A percentile compares a stretch with the other conserved stretches of the same genome.
Evolutionary conservation across 176 grass and related monocot genomes (phyloP).

Genomic region (Triticum aestivum): DNA sequence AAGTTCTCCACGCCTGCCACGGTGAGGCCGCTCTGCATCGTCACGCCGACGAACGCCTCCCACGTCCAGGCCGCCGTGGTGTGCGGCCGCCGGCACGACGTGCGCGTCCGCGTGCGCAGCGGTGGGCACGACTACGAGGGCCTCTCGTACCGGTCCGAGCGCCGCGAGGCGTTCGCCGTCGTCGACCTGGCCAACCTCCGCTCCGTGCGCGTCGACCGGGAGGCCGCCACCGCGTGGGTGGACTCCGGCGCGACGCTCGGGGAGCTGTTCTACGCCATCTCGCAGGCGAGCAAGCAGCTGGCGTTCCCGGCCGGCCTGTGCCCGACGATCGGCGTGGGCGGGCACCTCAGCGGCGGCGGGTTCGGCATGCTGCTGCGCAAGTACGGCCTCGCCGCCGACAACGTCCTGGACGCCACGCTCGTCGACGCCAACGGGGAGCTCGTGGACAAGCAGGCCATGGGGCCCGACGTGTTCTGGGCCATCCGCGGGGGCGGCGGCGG

Average conservation of each 20-base stretch:
- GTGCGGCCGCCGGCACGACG: conserved; percentile 35
- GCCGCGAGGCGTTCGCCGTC: conserved; percentile 38
- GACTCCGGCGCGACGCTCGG: conserved; percentile 56
- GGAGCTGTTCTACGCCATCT: conserved; percentile 59
- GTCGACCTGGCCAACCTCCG: conserved; percentile 44
- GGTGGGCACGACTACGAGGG: conserved; percentile 84
- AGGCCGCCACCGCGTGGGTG: conserved; percentile 42
- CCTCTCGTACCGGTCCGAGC: conserved; percentile 48
- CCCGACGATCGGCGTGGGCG: conserved; percentile 54
- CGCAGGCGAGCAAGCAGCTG: neutral
- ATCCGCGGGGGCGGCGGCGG: conserved; percentile 52
- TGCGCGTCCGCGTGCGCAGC: conserved; percentile 57
- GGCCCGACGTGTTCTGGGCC: conserved; percentile 45
- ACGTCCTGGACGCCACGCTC: conserved; percentile 51
- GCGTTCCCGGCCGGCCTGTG: conserved; percentile 61
- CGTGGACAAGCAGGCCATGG: conserved; percentile 45
- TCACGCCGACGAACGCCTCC: conserved; percentile 43
- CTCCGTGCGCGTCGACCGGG: conserved; percentile 24
- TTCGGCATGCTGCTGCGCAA: conserved; percentile 59
- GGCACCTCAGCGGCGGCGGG: conserved; percentile 65
- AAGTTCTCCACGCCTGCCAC: conserved; percentile 44
- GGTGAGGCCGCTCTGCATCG: conserved; percentile 38
- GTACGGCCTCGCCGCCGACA: conserved; percentile 52
- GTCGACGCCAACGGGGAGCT: conserved; percentile 51
- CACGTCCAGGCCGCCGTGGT: conserved; percentile 50